Base-by-base conservation (phyloP, 371 early-diverging fungal genomes). In the Syncephalastrum racemosum region DNA sequence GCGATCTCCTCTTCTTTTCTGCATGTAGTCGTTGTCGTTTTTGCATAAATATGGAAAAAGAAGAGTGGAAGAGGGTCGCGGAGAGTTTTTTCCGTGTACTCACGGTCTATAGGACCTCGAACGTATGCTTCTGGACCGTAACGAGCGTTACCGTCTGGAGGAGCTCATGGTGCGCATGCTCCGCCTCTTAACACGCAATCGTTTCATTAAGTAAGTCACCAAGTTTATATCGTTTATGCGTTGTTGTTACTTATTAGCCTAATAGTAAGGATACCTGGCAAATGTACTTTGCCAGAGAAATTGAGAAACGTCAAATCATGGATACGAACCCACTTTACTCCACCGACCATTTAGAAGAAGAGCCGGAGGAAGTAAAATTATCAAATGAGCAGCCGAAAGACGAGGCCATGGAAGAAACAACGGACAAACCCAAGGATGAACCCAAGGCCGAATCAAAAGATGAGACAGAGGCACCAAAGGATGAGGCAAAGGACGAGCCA, bases 201-300 rank as follows among this genome's bases (percentile, higher is more conserved):
- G 78, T 2, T 72, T 77, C 41, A 68, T 77, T 50, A 77, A 67
- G 77, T 77, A 68, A 45, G 54, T 25, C 10, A 12, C 3, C 12
- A n/a, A 1, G 2, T 31, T 42, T 36, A 22, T 36, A 20, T 3
- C 16, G 7, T 31, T 19, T 23, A 2, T 20, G 23, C 23, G 39
- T n/a, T n/a, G n/a, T 24, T 36, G 47, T 14, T 54, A 4, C 18
- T 36, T 31, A 53, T 27, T 44, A 10, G 41, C n/a, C 22, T n/a
- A 7, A 14, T 71, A 86, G 87, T 31, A 58, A 65, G 12, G 77
- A 80, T 24, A 85, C 75, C 42, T 87, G 87, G 87, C 77, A 80
- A 62, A 67, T 53, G 46, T 80, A 79, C 43, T 75, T 80, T 54
- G 64, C 71, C 3, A 72, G 71, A 50, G 85, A 85, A 57, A 79